Base-by-base conservation (phyloP, 306 rosid genomes). In the Amphicarpaea edgeworthii region DNA sequence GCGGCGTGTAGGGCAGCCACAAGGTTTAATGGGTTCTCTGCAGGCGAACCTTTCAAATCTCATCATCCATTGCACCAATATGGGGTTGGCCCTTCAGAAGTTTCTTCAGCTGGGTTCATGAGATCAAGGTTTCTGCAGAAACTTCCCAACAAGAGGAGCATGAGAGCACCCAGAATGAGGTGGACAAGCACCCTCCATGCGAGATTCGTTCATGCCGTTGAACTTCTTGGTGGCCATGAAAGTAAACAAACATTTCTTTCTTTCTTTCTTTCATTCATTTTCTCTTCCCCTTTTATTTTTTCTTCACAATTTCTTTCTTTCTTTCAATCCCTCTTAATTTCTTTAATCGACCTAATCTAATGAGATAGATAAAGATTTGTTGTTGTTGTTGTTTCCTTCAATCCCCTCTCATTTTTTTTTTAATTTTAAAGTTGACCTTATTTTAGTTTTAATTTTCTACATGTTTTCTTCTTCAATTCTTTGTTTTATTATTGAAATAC, bases 181-280 rank as follows among this genome's bases (percentile, higher is more conserved):
- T 93, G 98, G 98, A 93, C 98, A 0, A 91, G 88, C 72, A 89
- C 98, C n/a, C 90, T 93, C 43, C 98, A 93, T 50, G 89, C 96
- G 59, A 73, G 97, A 72, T 93, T 93, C 42, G 97, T 93, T 77
- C 96, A 91, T 58, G 98, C 98, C 3, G 98, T 93, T 74, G 96
- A 93, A 75, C 97, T 89, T 65, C 98, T 93, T 8, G 98, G 98
- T 8, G 98, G 98, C 73, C 98, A 91, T 77, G 97, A 93, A 87
- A 93, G 98, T 93, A 78, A 14, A 68, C 0, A 78, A 2, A 28
- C 5, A 28, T 28, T 28, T 28, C 32, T 20, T 38, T n/a, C 37
- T 8, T 58, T 10, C 1, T 28, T 28, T 28, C 32, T 20, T 38
- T n/a, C 37, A 8, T 58, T 10, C 1, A 45, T 77, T 42, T 66